phyloP scores from a whole-genome alignment of 805 yeast species.

The Candida gorgasii region DNA sequence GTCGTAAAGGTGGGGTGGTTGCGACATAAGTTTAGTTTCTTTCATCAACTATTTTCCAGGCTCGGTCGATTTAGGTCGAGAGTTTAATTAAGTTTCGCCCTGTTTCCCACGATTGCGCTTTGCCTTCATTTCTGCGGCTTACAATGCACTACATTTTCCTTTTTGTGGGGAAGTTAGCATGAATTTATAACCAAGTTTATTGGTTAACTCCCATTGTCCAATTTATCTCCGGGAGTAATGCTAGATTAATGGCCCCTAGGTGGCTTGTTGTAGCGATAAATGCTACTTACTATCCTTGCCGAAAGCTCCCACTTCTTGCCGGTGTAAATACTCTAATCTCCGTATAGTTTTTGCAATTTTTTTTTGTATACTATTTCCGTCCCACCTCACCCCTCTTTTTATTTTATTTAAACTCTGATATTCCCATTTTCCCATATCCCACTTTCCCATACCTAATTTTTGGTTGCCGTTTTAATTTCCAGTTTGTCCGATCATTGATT shows the following conservation, averaged over 20 bases:
- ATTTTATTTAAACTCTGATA: conserved; percentile 2
- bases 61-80: not conserved
- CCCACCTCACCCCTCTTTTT: conserved; percentile 13
- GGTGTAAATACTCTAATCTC: not conserved
- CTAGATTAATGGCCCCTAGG: no score
- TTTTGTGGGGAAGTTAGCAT: conserved; percentile 1
- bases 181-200: not conserved
- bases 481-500: conserved; percentile 3
- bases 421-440: conserved; percentile 4
- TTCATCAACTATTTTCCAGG: no score
- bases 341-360: not conserved
- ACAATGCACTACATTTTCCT: not conserved
- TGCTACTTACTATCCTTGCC: no score
- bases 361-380: not conserved
- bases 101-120: not conserved
- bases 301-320: not conserved
- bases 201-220: not conserved
- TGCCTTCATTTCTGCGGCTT: not conserved
- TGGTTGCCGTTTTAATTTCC: no score
- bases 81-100: not conserved
- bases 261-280: no score
- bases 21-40: no score
- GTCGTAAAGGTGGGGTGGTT: not conserved
- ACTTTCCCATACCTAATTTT: no score
- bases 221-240: no score